Conservation (phyloP, 2,329 filamentous ascomycete species). For the Botryosphaeria agaves region DNA sequence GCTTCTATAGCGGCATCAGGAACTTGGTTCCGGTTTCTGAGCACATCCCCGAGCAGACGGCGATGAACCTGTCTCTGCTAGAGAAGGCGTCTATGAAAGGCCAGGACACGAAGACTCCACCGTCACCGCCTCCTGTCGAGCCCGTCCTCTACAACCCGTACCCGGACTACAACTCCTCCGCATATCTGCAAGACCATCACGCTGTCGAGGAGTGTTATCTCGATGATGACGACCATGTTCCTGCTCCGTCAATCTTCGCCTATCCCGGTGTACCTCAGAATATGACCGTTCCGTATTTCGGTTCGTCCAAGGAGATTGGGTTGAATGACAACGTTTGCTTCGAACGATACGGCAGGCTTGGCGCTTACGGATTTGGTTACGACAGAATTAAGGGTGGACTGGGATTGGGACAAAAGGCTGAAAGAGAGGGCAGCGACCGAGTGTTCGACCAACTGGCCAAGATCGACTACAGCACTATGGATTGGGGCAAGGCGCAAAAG, state of each 20-base stretch:
- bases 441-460: constrained; percentile 33
- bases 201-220: constrained; percentile 45
- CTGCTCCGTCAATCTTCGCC: constrained; percentile 45
- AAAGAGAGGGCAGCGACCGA: constrained; percentile 24
- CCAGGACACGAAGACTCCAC: constrained; percentile 3
- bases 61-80: constrained; percentile 14
- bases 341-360: constrained; percentile 31
- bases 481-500: constrained; percentile 31
- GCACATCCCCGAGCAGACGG: constrained; percentile 26
- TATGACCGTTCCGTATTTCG: constrained; percentile 29
- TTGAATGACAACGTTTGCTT: constrained; percentile 31
- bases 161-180: constrained; percentile 21
- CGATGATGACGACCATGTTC: constrained; percentile 38
- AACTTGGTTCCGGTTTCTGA: constrained; percentile 25
- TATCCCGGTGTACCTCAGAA: constrained; percentile 38
- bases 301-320: constrained; percentile 29
- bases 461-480: constrained; percentile 28
- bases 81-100: background rate
- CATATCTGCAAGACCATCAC: constrained; percentile 30
- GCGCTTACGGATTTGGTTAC: constrained; percentile 33
- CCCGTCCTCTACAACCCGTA: constrained; percentile 28
- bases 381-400: constrained; percentile 27
- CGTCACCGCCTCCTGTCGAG: constrained; percentile 13
- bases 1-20: constrained; percentile 30
- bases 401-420: constrained; percentile 27